These are phyloP conservation scores for Laguncularia racemosa DNA, from an alignment of 345 rosid species.

Conservation along the genomic window DNA sequence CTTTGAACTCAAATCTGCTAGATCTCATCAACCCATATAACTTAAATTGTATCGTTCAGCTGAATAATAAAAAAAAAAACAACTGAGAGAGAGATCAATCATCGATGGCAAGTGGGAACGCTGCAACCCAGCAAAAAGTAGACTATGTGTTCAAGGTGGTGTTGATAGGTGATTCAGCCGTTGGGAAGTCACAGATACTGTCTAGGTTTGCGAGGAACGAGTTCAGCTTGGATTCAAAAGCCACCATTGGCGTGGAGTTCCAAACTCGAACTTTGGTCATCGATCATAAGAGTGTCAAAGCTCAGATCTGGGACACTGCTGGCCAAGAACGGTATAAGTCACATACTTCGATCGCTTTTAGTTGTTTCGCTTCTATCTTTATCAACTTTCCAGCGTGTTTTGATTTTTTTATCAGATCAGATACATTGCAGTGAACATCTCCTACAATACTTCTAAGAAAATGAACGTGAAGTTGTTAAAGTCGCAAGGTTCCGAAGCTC, in stretches of 20 bases:
- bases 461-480: no score
- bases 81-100: neutral
- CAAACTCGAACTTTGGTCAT: slow-evolving; percentile 71
- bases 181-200: slow-evolving; percentile 81
- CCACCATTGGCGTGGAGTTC: slow-evolving; percentile 93
- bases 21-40: no score
- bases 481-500: no score
- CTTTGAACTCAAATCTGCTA: no score
- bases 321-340: slow-evolving; percentile 68
- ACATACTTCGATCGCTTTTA: neutral
- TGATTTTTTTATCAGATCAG: neutral
- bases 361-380: neutral
- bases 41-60: no score
- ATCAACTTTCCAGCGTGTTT: neutral
- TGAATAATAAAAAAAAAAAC: no score
- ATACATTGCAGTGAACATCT: no score
- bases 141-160: slow-evolving; percentile 86
- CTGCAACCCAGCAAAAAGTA: slow-evolving; percentile 42
- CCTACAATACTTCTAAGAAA: no score
- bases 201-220: slow-evolving; percentile 83
- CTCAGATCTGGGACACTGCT: slow-evolving; percentile 99
- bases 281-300: slow-evolving; percentile 73
- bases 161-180: slow-evolving; percentile 89
- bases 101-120: slow-evolving; percentile 54
- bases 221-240: slow-evolving; percentile 82